Percentiles rank a stretch among this genome's conserved stretches.
phyloP scores from a whole-genome alignment of 2,329 filamentous ascomycete species.

The Calonectria crousiana region DNA sequence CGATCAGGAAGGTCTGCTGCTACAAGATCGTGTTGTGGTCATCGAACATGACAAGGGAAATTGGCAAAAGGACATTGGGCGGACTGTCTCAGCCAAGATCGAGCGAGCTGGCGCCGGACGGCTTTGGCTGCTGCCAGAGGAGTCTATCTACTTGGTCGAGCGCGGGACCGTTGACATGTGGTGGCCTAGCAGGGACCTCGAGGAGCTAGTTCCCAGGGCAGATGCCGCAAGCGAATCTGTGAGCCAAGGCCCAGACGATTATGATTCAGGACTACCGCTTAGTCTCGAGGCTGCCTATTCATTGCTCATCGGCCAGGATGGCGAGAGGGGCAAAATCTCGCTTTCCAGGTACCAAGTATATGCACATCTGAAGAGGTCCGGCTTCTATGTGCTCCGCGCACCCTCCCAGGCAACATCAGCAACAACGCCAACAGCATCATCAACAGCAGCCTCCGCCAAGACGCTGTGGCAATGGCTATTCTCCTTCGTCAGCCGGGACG shows the following conservation, averaged over 20 bases:
- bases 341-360: slow-evolving; percentile 92
- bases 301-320: slow-evolving; percentile 80
- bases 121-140: slow-evolving; percentile 90
- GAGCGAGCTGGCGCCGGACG: slow-evolving; percentile 69
- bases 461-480: slow-evolving; percentile 67
- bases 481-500: slow-evolving; percentile 55
- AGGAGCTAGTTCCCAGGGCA: slow-evolving; percentile 58
- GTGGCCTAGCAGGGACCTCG: slow-evolving; percentile 75
- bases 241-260: slow-evolving; percentile 52
- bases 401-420: slow-evolving; percentile 36
- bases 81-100: slow-evolving; percentile 67
- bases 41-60: slow-evolving; percentile 79
- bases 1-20: slow-evolving; percentile 45
- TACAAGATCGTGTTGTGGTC: slow-evolving; percentile 69
- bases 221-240: slow-evolving; percentile 41
- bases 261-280: slow-evolving; percentile 80
- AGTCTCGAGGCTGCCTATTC: slow-evolving; percentile 93
- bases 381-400: slow-evolving; percentile 84
- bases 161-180: slow-evolving; percentile 88
- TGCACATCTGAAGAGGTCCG: slow-evolving; percentile 82
- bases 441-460: slow-evolving; percentile 32
- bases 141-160: slow-evolving; percentile 90
- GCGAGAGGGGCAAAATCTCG: slow-evolving; percentile 68
- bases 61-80: slow-evolving; percentile 83
- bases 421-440: slow-evolving; percentile 27